Evolutionary conservation across 345 rosid species (phyloP).

Genomic region (Brassica napus): Da-Ae NC_063438.1:1652501-1653000

Average conservation of each 20-base stretch:
- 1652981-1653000: not conserved
- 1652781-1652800: slow-evolving; percentile 9
- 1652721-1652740: not conserved
- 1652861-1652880: slow-evolving; percentile 44
- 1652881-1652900: slow-evolving; percentile 2
- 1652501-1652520: slow-evolving; percentile 17
- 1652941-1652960: slow-evolving; percentile 20
- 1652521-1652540: slow-evolving; percentile 39
- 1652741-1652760: not conserved
- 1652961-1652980: slow-evolving; percentile 13
- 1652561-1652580: not conserved
- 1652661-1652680: slow-evolving; percentile 31
- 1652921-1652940: slow-evolving; percentile 42
- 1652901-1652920: slow-evolving; percentile 5
- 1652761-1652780: not conserved
- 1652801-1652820: slow-evolving; percentile 12
- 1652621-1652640: slow-evolving; percentile 45
- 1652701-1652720: slow-evolving; percentile 34
- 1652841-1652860: slow-evolving; percentile 50
- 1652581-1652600: not conserved
- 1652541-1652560: slow-evolving; percentile 29
- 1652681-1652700: slow-evolving; percentile 46
- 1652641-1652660: slow-evolving; percentile 18
- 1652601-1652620: slow-evolving; percentile 12
- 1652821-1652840: slow-evolving; percentile 30